Conservation (phyloP, 1,284 basidiomycete species). For the Austroboletus niveus region DNA sequence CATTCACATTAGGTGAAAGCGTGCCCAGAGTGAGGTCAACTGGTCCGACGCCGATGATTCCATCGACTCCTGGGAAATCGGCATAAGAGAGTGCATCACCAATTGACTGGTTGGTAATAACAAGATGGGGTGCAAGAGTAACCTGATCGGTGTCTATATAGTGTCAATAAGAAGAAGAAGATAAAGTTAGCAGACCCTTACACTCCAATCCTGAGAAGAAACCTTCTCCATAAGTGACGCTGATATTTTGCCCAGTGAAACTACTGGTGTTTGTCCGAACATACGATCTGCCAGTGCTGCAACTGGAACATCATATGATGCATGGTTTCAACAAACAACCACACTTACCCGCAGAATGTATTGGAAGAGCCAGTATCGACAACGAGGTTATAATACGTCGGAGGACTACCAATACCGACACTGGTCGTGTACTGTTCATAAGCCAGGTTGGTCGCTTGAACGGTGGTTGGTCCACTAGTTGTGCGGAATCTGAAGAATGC, state of each 20-base stretch:
- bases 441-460: conserved; percentile 20
- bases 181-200: not conserved
- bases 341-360: conserved; percentile 31
- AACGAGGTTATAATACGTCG: conserved; percentile 22
- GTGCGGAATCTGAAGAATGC: conserved; percentile 7
- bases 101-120: conserved; percentile 26
- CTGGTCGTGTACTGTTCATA: conserved; percentile 21
- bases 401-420: conserved; percentile 26
- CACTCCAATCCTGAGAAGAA: conserved; percentile 26
- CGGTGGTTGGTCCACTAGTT: conserved; percentile 1
- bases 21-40: conserved; percentile 17
- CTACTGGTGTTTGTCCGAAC: conserved; percentile 22
- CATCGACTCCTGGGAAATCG: conserved; percentile 17
- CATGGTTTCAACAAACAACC: not conserved
- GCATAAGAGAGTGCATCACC: conserved; percentile 18
- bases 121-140: conserved; percentile 14
- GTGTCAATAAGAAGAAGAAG: not conserved
- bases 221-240: conserved; percentile 23
- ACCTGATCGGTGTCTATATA: conserved; percentile 24
- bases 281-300: conserved; percentile 19
- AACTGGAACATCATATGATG: not conserved
- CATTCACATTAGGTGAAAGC: conserved; percentile 2
- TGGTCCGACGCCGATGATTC: conserved; percentile 29
- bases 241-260: conserved; percentile 24
- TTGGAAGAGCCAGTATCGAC: conserved; percentile 36